Percentiles rank a stretch among this genome's conserved stretches.
Conservation (phyloP, 2,329 filamentous ascomycete species). For the Verticillium alfalfae region DNA sequence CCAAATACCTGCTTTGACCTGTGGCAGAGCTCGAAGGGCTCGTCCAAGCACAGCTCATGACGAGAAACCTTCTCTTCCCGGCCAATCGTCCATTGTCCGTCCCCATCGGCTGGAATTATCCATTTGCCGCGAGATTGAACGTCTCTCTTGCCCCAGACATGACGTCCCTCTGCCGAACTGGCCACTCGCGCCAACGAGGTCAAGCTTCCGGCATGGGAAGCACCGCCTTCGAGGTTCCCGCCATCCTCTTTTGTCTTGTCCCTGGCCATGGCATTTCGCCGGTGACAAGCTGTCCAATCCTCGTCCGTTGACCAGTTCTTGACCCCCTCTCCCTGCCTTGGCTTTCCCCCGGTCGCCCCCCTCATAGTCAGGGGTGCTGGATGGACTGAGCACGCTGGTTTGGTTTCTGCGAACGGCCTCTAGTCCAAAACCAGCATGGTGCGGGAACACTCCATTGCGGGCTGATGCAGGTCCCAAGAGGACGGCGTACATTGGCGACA, state of each 20-base stretch:
- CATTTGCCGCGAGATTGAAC: not conserved
- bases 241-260: not conserved
- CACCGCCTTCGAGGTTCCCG: not conserved
- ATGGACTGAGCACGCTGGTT: not conserved
- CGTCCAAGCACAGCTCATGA: not conserved
- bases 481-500: not conserved
- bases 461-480: constrained; percentile 2
- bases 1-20: not conserved
- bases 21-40: not conserved
- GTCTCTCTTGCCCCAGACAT: not conserved
- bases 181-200: not conserved
- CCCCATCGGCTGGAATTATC: not conserved
- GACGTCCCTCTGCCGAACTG: not conserved
- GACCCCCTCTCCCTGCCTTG: not conserved
- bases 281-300: not conserved
- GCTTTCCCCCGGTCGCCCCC: not conserved
- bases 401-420: not conserved
- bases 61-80: not conserved
- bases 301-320: not conserved
- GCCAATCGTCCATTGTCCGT: not conserved
- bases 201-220: not conserved
- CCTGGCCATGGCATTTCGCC: not conserved
- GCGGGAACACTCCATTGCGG: not conserved
- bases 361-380: not conserved
- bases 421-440: not conserved